Percentiles rank a stretch among this genome's conserved stretches.
phyloP scores from a whole-genome alignment of 108 stramenopile genomes.

The Thalassiosira profunda region DNA sequence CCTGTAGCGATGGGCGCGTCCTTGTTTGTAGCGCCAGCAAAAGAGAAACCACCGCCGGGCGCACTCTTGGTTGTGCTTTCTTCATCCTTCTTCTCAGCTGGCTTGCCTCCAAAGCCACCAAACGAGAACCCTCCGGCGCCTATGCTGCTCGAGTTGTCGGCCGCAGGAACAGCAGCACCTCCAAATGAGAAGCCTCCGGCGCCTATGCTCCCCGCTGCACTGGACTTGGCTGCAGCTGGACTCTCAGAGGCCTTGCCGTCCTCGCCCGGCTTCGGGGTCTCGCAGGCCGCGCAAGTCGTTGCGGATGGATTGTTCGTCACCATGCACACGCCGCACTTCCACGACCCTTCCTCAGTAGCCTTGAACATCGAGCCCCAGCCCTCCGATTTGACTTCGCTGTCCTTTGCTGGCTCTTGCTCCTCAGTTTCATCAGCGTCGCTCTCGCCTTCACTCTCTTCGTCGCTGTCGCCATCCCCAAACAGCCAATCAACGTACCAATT shows the following conservation, averaged over 20 bases:
- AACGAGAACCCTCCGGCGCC: constrained; percentile 61
- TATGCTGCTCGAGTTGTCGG: constrained; percentile 39
- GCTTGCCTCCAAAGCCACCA: too few relatives aligned
- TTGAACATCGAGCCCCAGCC: constrained; percentile 62
- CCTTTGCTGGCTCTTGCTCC: too few relatives aligned
- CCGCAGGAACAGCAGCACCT: constrained; percentile 7
- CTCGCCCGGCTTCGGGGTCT: constrained; percentile 58
- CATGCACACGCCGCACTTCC: constrained; percentile 90
- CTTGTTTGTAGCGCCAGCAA: too few relatives aligned
- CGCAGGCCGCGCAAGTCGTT: neutral
- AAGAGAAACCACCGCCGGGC: neutral
- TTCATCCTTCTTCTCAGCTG: too few relatives aligned
- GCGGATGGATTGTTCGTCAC: constrained; percentile 57
- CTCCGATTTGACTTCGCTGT: too few relatives aligned
- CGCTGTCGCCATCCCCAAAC: constrained; percentile 82
- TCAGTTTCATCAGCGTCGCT: too few relatives aligned
- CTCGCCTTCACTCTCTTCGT: constrained; percentile 37
- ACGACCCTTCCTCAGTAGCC: constrained; percentile 62
- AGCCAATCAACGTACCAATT: constrained; percentile 91
- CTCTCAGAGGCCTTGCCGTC: constrained; percentile 33
- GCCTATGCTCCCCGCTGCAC: constrained; percentile 44
- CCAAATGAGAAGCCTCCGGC: constrained; percentile 70
- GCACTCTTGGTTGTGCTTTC: neutral
- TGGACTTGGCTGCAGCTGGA: constrained; percentile 12
- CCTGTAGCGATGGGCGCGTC: constrained; percentile 6